phyloP scores from a whole-genome alignment of 164 flowering plant species.

The Kalanchoe fedtschenkoi region DNA sequence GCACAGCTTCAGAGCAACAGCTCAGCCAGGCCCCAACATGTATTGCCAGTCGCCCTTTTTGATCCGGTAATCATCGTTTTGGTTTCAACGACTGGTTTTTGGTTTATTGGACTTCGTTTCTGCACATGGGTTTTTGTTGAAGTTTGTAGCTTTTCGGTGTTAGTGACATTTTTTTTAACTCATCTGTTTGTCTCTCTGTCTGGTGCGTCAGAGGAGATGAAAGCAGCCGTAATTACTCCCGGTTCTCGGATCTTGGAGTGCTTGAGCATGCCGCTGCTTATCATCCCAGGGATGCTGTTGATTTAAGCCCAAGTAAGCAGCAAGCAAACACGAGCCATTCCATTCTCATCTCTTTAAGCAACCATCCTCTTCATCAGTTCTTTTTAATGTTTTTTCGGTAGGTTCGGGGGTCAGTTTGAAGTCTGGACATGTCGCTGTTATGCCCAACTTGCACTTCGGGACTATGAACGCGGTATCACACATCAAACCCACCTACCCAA shows the following conservation, averaged over 20 bases:
- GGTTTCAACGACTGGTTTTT: slow-evolving; percentile 1
- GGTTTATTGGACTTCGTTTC: neutral
- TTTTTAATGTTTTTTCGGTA: slow-evolving; percentile 13
- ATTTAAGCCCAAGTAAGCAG: slow-evolving; percentile 44
- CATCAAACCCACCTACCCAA: neutral
- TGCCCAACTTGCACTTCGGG: slow-evolving; percentile 25
- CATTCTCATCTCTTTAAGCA: neutral
- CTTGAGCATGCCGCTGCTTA: slow-evolving; percentile 42
- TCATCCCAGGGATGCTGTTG: slow-evolving; percentile 47
- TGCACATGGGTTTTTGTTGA: neutral
- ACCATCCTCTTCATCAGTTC: slow-evolving; percentile 7
- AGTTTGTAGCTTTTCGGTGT: neutral
- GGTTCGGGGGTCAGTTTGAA: slow-evolving; percentile 28
- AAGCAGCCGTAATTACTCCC: slow-evolving; percentile 21
- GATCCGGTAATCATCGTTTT: slow-evolving; percentile 15
- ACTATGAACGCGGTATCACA: slow-evolving; percentile 33
- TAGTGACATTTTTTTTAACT: neutral
- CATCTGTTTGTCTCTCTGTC: neutral
- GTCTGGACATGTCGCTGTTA: slow-evolving; percentile 22
- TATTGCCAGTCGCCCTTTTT: slow-evolving; percentile 41
- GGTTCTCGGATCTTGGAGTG: slow-evolving; percentile 45
- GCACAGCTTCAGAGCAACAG: slow-evolving; percentile 30
- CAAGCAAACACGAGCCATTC: neutral
- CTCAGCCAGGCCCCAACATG: slow-evolving; percentile 24
- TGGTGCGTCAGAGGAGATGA: slow-evolving; percentile 30